A percentile compares a stretch with the other conserved stretches of the same genome.
These are phyloP conservation scores for Globisporangium alternatum DNA, from an alignment of 352 stramenopile genomes.

Conservation along the genomic window DNA sequence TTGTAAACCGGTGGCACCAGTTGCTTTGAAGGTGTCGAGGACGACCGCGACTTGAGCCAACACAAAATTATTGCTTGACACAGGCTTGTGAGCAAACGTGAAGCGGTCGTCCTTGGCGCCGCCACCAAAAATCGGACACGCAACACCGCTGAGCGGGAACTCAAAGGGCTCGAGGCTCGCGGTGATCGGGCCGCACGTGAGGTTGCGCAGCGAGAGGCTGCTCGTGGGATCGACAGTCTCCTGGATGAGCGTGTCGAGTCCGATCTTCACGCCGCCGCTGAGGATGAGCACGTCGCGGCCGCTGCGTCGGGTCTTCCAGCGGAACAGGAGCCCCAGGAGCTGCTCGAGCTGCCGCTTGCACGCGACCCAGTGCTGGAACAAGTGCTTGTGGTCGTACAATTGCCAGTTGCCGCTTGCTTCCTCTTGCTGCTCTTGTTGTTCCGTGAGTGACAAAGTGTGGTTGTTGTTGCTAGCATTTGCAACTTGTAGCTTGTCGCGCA, in stretches of 20 bases:
- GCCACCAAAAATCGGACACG: constrained; percentile 46
- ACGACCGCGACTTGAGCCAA: constrained; percentile 31
- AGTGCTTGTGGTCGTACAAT: constrained; percentile 52
- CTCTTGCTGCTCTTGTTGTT: constrained; percentile 3
- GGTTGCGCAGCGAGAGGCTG: constrained; percentile 47
- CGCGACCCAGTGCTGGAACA: constrained; percentile 65
- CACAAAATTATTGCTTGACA: constrained; percentile 62
- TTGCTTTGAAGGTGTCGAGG: constrained; percentile 15
- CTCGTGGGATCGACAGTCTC: constrained; percentile 23
- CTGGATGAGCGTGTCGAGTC: constrained; percentile 59
- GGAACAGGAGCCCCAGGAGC: constrained; percentile 63
- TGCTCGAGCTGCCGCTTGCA: constrained; percentile 70
- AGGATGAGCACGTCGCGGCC: constrained; percentile 68
- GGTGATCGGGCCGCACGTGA: constrained; percentile 63
- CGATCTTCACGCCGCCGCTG: constrained; percentile 61
- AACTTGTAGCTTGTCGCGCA: constrained; percentile 29
- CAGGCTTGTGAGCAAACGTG: constrained; percentile 43
- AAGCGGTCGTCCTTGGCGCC: constrained; percentile 47
- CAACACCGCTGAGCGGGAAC: constrained; percentile 41
- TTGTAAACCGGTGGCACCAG: neutral
- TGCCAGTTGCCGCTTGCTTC: constrained; percentile 23
- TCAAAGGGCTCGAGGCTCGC: constrained; percentile 48
- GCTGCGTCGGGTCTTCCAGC: constrained; percentile 69
- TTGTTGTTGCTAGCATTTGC: neutral
- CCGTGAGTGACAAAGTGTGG: neutral